Percentiles rank a stretch among this genome's conserved stretches.
These are phyloP conservation scores for Fraxinus pennsylvanica DNA, from an alignment of 257 asterid genomes.

Conservation along the genomic window DNA sequence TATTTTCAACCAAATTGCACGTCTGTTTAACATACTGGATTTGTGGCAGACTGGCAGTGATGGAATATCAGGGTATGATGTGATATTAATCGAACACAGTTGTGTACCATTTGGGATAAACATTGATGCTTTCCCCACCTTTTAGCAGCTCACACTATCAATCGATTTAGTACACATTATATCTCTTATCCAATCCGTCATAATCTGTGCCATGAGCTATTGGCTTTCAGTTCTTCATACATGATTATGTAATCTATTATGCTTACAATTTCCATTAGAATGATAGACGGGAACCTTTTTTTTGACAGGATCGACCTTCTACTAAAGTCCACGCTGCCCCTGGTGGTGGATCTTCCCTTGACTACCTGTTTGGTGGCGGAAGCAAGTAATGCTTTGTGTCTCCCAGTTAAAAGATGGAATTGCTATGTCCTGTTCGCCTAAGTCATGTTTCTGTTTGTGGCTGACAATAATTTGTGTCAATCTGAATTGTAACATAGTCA, in stretches of 20 bases:
- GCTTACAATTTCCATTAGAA: neutral
- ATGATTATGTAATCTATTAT: no score
- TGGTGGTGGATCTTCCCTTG: constrained; percentile 33
- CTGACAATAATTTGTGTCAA: neutral
- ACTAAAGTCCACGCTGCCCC: constrained; percentile 33
- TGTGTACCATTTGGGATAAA: no score
- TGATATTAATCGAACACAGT: no score
- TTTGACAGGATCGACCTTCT: constrained; percentile 33
- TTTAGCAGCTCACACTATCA: no score
- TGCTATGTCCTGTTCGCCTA: neutral
- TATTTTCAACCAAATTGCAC: neutral
- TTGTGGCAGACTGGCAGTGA: neutral
- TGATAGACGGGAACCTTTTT: neutral
- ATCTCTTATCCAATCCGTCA: no score
- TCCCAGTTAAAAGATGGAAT: neutral
- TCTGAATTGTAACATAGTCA: neutral
- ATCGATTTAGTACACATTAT: no score
- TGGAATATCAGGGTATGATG: neutral
- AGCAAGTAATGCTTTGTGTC: constrained; percentile 8
- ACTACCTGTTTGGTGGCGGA: constrained; percentile 25
- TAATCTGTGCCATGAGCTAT: no score
- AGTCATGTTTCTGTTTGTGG: neutral
- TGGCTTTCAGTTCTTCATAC: no score
- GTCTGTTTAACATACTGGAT: neutral
- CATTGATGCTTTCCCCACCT: no score